Evolutionary conservation across 352 stramenopile genomes (phyloP).

Genomic region (Phytopythium boreale): DNA sequence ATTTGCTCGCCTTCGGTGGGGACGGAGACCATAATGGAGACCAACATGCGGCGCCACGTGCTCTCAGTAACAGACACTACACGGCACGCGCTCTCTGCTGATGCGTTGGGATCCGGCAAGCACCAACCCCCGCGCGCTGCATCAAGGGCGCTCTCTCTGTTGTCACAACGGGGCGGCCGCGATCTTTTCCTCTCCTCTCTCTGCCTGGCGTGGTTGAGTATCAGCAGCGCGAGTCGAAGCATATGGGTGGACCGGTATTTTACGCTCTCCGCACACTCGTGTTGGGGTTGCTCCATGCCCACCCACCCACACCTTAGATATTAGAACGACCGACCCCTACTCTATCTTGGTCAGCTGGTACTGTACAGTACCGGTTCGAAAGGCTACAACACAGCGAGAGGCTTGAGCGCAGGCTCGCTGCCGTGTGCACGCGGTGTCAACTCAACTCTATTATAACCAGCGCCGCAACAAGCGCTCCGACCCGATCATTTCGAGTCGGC

Average conservation of each 20-base stretch:
- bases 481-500: not conserved
- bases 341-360: not conserved
- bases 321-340: no score
- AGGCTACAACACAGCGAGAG: not conserved
- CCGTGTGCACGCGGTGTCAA: not conserved
- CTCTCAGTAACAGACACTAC: not conserved
- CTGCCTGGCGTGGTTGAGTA: not conserved
- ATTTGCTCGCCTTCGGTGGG: not conserved
- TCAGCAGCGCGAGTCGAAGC: not conserved
- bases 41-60: not conserved
- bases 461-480: not conserved
- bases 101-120: not conserved
- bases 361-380: no score
- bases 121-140: no score
- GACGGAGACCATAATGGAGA: not conserved
- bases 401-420: not conserved
- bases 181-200: not conserved
- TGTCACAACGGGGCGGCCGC: not conserved
- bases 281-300: not conserved
- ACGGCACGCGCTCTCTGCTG: not conserved
- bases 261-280: not conserved
- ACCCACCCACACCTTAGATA: not conserved
- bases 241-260: slow-evolving; percentile 4
- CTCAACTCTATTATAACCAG: not conserved
- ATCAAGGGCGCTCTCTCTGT: not conserved